Base-by-base conservation (phyloP, 768 basidiomycete genomes). In the Galerina marginata region DNA sequence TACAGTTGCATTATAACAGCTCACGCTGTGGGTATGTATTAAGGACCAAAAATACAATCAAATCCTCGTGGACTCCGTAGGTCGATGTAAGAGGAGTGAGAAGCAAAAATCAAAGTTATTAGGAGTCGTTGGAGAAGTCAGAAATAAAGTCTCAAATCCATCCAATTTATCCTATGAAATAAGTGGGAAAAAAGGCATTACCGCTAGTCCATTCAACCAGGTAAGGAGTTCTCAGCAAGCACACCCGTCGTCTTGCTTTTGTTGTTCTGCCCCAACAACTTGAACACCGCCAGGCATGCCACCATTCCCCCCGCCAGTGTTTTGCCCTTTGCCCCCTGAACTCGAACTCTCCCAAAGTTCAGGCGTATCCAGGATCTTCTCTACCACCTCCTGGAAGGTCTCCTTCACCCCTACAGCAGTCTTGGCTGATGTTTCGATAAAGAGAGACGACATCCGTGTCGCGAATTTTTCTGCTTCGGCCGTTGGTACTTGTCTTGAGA, bases 361-460 rank as follows among this genome's bases (percentile, higher is more conserved):
- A 0, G 93, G 92, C 0, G 91, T 93, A 39, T 92, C 91, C 53
- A 96, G 65, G 60, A 96, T 96, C 75, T 83, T 83, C 70, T 85
- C 83, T 20, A 97, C 95, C 6, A 96, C 85, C 55, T 91, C 89
- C 29, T 74, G 77, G 62, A 85, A 84, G 2, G 89, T 87, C 46
- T 93, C 92, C 33, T 80, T 81, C 6, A 98, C 95, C 14, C 91
- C 90, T 0, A 92, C 80, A 7, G 89, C 86, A 0, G 93, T 97
- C 86, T 98, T 98, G 0, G 96, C 96, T 0, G 90, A 93, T 0
- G 93, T 89, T 77, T 99, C 96, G 44, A 98, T 79, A 75, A 99
- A 99, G 46, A 95, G 77, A 16, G 89, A 91, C 15, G 85, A 84
- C 83, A 94, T 93, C 36, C 91, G 84, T 25, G 79, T 77, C 0